These are phyloP conservation scores for Sarocladiaceae sp. DNA, from an alignment of 2,329 filamentous ascomycete species.

Conservation along the genomic window DNA sequence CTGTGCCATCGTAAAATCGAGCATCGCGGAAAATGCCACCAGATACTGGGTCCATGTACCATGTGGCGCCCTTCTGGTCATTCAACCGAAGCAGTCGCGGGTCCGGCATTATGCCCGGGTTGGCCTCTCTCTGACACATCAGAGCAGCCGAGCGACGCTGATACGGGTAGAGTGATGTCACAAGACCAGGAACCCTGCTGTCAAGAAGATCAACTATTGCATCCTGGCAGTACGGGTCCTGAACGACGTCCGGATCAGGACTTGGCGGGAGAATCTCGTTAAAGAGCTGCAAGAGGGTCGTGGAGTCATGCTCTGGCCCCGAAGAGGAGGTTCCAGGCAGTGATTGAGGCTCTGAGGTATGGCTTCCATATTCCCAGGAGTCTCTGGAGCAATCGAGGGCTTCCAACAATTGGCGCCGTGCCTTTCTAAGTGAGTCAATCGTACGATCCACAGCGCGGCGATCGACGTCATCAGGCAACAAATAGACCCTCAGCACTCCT, in stretches of 20 bases:
- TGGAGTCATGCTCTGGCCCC: conserved; percentile 24
- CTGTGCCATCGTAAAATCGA: conserved; percentile 64
- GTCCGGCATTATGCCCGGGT: conserved; percentile 60
- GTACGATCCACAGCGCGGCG: conserved; percentile 45
- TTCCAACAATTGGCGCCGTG: conserved; percentile 42
- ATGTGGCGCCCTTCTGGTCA: conserved; percentile 56
- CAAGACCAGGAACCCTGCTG: conserved; percentile 49
- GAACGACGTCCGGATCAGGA: conserved; percentile 44
- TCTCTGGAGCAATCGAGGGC: conserved; percentile 48
- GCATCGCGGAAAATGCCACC: conserved; percentile 59
- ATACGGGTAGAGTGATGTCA: conserved; percentile 65
- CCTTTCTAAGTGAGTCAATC: conserved; percentile 34
- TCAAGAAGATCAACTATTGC: conserved; percentile 51
- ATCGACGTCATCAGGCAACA: conserved; percentile 60
- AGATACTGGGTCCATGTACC: conserved; percentile 64
- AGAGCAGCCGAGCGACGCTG: conserved; percentile 72
- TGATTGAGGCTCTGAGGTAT: conserved; percentile 7
- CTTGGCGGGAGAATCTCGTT: conserved; percentile 65
- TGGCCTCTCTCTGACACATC: conserved; percentile 77
- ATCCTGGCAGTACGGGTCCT: conserved; percentile 42
- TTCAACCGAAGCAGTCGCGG: conserved; percentile 58
- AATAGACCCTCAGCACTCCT: conserved; percentile 46
- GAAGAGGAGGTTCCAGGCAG: neutral
- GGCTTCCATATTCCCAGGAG: conserved; percentile 47
- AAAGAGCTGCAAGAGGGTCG: conserved; percentile 63